Conservation (phyloP, 1,139 yeast genomes). For the Arxiozyma slooffiae region DNA sequence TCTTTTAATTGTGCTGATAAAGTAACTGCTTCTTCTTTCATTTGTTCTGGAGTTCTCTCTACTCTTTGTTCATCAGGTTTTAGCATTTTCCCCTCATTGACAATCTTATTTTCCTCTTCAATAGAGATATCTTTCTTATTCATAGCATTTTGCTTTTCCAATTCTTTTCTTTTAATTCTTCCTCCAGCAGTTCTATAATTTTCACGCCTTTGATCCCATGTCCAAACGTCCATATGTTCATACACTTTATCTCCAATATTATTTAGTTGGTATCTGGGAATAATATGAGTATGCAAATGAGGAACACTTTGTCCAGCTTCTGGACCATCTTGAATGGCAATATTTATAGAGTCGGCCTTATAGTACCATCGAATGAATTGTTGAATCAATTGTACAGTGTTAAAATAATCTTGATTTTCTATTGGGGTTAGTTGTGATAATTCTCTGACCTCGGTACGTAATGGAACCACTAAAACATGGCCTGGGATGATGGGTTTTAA, state of each 20-base stretch:
- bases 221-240: constrained; percentile 46
- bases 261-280: constrained; percentile 62
- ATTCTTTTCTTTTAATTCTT: constrained; percentile 23
- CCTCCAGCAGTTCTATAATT: constrained; percentile 19
- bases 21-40: constrained; percentile 47
- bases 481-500: constrained; percentile 86
- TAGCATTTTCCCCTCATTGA: not conserved
- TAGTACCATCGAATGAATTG: constrained; percentile 53
- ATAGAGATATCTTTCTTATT: not conserved
- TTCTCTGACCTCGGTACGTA: constrained; percentile 47
- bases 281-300: constrained; percentile 85
- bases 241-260: constrained; percentile 69
- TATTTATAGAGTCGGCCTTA: constrained; percentile 71
- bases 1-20: constrained; percentile 42
- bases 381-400: constrained; percentile 63
- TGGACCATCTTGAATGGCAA: constrained; percentile 92
- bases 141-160: constrained; percentile 1
- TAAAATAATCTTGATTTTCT: constrained; percentile 72
- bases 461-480: constrained; percentile 79
- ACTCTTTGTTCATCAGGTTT: constrained; percentile 43
- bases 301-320: constrained; percentile 93
- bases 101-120: not conserved
- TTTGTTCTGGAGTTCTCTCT: constrained; percentile 47
- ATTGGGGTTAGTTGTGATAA: constrained; percentile 58
- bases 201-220: constrained; percentile 30